Conservation (phyloP, 441 rosid genomes). For the Manihot esculenta region DNA sequence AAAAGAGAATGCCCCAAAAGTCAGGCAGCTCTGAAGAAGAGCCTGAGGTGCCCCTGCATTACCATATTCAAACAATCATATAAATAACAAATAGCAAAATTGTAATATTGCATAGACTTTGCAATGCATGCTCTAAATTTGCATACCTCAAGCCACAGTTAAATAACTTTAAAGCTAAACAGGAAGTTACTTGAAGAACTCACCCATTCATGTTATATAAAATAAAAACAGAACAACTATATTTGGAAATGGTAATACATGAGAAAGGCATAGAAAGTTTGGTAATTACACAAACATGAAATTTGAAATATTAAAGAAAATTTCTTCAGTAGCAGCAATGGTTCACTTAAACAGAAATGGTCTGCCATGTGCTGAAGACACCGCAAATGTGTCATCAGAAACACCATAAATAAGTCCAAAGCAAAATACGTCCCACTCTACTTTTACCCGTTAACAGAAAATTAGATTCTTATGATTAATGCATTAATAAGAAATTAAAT, state of each 20-base stretch:
- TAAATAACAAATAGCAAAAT: neutral
- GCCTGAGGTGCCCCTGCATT: slow-evolving; percentile 78
- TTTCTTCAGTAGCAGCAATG: neutral
- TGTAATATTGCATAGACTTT: neutral
- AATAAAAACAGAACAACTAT: neutral
- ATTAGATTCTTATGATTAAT: neutral
- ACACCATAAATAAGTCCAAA: too few species aligned
- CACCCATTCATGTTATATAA: neutral
- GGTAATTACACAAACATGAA: neutral
- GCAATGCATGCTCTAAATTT: too few species aligned
- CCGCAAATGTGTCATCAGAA: too few species aligned
- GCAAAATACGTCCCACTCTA: neutral
- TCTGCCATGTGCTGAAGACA: too few species aligned
- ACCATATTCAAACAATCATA: neutral
- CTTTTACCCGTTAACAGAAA: neutral
- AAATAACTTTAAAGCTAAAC: neutral
- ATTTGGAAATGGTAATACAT: neutral
- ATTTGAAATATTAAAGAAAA: neutral
- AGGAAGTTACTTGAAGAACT: neutral
- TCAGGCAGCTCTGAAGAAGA: slow-evolving; percentile 74
- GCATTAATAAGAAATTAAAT: slow-evolving; percentile 9
- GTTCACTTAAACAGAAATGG: too few species aligned
- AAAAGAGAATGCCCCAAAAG: slow-evolving; percentile 85
- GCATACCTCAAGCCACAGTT: too few species aligned
- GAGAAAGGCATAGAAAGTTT: neutral